Evolutionary conservation across 2,329 filamentous ascomycete species (phyloP).

Genomic region (Fusarium sp.): DNA sequence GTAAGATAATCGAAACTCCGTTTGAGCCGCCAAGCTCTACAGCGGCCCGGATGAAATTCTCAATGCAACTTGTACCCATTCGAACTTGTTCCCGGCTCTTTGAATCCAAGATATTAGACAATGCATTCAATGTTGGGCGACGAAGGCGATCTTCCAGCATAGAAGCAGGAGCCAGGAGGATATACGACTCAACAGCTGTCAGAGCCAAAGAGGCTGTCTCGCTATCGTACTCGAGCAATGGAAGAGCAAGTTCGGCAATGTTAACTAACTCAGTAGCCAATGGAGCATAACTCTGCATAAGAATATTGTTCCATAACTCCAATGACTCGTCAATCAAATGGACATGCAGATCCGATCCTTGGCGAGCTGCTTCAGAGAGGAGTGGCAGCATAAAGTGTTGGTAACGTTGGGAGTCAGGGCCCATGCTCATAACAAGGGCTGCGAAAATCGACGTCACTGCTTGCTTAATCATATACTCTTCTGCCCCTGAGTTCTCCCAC

Average conservation of each 20-base stretch:
- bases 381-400: slow-evolving; percentile 85
- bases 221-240: slow-evolving; percentile 74
- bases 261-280: slow-evolving; percentile 71
- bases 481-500: slow-evolving; percentile 83
- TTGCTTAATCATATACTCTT: slow-evolving; percentile 94
- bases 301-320: slow-evolving; percentile 85
- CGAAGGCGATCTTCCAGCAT: slow-evolving; percentile 70
- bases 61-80: slow-evolving; percentile 70
- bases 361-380: slow-evolving; percentile 82
- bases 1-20: slow-evolving; percentile 72
- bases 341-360: slow-evolving; percentile 78
- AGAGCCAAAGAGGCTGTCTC: slow-evolving; percentile 73
- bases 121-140: slow-evolving; percentile 62
- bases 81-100: slow-evolving; percentile 70
- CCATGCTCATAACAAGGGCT: slow-evolving; percentile 88
- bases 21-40: slow-evolving; percentile 70
- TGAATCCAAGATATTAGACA: slow-evolving; percentile 63
- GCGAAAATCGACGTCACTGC: slow-evolving; percentile 88
- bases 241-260: slow-evolving; percentile 73
- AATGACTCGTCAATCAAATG: slow-evolving; percentile 93
- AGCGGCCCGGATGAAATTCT: slow-evolving; percentile 73
- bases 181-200: slow-evolving; percentile 76
- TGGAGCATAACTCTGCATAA: slow-evolving; percentile 74
- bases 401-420: slow-evolving; percentile 79
- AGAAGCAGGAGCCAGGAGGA: slow-evolving; percentile 76